Evolutionary conservation across 306 rosid species (phyloP).

Genomic region (Quercus alba): DNA sequence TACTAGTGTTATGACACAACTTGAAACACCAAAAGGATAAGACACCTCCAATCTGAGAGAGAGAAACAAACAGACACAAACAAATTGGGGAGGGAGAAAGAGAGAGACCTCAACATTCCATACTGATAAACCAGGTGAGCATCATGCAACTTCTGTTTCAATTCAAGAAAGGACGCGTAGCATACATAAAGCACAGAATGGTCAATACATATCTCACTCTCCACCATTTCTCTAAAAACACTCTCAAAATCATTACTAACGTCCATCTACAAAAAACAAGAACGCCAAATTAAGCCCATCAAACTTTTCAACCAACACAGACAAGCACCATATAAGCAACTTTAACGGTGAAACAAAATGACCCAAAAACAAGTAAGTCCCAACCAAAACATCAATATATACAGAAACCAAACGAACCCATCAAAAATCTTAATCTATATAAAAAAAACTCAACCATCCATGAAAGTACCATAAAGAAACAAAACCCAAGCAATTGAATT

Average conservation of each 20-base stretch:
- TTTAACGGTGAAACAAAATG: background rate
- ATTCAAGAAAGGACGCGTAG: constrained; percentile 48
- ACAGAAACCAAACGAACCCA: background rate
- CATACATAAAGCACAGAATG: constrained; percentile 52
- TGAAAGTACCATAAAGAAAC: background rate
- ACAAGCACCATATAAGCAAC: background rate
- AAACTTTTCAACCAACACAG: background rate
- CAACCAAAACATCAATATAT: background rate
- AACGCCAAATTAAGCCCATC: constrained; percentile 10
- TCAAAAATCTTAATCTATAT: background rate
- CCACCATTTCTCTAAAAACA: constrained; percentile 54
- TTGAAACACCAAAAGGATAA: constrained; percentile 13
- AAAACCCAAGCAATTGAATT: background rate
- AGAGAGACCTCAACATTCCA: constrained; percentile 61
- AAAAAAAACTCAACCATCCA: background rate
- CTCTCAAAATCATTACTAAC: constrained; percentile 45
- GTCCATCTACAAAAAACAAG: constrained; percentile 52
- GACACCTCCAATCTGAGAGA: background rate
- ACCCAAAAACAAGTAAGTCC: background rate
- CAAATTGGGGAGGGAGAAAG: background rate
- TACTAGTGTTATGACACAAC: constrained; percentile 4
- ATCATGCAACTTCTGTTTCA: constrained; percentile 56
- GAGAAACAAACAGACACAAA: constrained; percentile 8
- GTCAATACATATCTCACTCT: constrained; percentile 48
- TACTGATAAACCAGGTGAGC: constrained; percentile 65